A percentile compares a stretch with the other conserved stretches of the same genome.
These are phyloP conservation scores for Paracorniculantispora psalliotae DNA, from an alignment of 2,329 filamentous ascomycete species.

Conservation along the genomic window DNA sequence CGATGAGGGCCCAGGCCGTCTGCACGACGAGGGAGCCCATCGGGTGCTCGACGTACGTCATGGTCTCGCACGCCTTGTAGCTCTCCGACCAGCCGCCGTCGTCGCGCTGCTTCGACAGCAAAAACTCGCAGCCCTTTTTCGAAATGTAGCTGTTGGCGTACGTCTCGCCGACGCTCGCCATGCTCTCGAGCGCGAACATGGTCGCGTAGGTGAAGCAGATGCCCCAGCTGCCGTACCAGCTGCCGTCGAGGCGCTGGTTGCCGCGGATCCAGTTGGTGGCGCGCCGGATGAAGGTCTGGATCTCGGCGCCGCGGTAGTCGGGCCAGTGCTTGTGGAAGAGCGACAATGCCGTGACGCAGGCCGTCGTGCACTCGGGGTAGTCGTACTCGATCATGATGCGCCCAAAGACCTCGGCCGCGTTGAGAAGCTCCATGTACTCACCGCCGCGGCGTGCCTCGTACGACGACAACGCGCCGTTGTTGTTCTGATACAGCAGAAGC, in stretches of 20 bases:
- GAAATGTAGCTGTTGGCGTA: constrained; percentile 69
- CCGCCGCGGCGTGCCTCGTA: constrained; percentile 83
- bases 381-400: constrained; percentile 98
- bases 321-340: constrained; percentile 80
- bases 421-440: constrained; percentile 74
- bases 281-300: constrained; percentile 63
- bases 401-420: constrained; percentile 94
- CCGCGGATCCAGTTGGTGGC: constrained; percentile 80
- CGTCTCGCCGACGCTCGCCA: constrained; percentile 75
- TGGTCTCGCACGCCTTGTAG: constrained; percentile 77
- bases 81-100: constrained; percentile 98
- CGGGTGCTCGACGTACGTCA: constrained; percentile 68
- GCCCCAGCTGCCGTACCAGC: constrained; percentile 97
- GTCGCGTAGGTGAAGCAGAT: constrained; percentile 97
- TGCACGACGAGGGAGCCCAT: constrained; percentile 84
- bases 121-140: constrained; percentile 74
- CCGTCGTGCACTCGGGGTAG: constrained; percentile 96
- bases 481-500: constrained; percentile 84
- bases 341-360: constrained; percentile 80
- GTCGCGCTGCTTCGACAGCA: constrained; percentile 74
- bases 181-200: constrained; percentile 91
- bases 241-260: constrained; percentile 74
- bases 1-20: constrained; percentile 86
- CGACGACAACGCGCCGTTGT: constrained; percentile 77
- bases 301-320: constrained; percentile 70